These are phyloP conservation scores for Coriaria nepalensis DNA, from an alignment of 306 rosid species.

Conservation along the genomic window DNA sequence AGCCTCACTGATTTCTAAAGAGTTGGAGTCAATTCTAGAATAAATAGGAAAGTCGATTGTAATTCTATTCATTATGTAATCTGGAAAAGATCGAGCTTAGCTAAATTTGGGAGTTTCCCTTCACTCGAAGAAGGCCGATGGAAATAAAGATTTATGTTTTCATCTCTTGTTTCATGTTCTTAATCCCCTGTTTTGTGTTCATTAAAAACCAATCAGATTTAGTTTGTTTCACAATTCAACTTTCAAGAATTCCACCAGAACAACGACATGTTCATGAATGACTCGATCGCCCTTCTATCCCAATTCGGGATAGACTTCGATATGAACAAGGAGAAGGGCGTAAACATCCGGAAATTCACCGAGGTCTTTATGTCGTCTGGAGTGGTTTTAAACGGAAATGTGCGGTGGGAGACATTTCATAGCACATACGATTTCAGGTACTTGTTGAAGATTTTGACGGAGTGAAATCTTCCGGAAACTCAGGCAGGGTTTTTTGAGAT, in stretches of 20 bases:
- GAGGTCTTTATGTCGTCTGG: slow-evolving; percentile 60
- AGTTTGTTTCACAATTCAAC: slow-evolving; percentile 56
- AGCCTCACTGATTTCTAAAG: too few species aligned
- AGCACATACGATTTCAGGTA: slow-evolving; percentile 75
- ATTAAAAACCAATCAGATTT: slow-evolving; percentile 1
- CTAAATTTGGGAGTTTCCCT: too few species aligned
- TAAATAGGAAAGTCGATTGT: too few species aligned
- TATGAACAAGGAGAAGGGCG: slow-evolving; percentile 30
- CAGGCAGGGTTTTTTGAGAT: slow-evolving; percentile 28
- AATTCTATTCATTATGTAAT: too few species aligned
- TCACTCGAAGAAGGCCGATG: too few species aligned
- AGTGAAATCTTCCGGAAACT: slow-evolving; percentile 19
- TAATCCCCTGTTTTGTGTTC: slow-evolving; percentile 13
- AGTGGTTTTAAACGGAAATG: slow-evolving; percentile 41
- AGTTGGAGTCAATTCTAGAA: too few species aligned
- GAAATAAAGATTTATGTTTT: too few species aligned
- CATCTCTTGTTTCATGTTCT: too few species aligned
- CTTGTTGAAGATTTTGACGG: slow-evolving; percentile 42
- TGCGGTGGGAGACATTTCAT: slow-evolving; percentile 72
- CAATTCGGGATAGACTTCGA: slow-evolving; percentile 60
- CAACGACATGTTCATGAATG: slow-evolving; percentile 37
- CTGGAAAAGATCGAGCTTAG: too few species aligned
- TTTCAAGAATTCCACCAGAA: slow-evolving; percentile 45
- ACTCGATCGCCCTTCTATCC: slow-evolving; percentile 50
- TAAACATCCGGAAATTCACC: slow-evolving; percentile 32